phyloP scores from a whole-genome alignment of 176 grass and related monocot species.

The Aechmea fasciata region DNA sequence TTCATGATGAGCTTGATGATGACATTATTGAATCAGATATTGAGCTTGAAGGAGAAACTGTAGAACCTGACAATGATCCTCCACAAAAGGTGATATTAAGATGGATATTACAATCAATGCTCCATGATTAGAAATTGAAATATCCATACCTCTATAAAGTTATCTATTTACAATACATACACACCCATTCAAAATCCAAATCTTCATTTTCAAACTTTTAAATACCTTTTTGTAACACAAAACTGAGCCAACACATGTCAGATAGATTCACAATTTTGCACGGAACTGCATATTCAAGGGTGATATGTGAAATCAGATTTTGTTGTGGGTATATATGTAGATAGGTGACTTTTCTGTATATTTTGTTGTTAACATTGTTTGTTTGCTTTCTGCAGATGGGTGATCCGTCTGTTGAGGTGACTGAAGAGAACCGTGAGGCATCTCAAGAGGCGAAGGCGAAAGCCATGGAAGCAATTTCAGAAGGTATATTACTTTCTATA shows the following conservation, averaged over 20 bases:
- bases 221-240: too few relatives aligned
- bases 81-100: constrained; percentile 58
- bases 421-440: constrained; percentile 78
- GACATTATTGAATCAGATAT: constrained; percentile 90
- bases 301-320: too few relatives aligned
- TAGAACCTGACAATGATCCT: constrained; percentile 71
- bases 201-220: too few relatives aligned
- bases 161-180: too few relatives aligned
- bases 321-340: too few relatives aligned
- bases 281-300: too few relatives aligned
- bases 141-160: too few relatives aligned
- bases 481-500: constrained; percentile 33
- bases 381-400: constrained; percentile 57
- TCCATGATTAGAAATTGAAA: not conserved
- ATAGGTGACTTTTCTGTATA: not conserved
- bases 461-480: constrained; percentile 82
- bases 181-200: too few relatives aligned
- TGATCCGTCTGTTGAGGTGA: constrained; percentile 62
- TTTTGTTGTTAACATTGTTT: not conserved
- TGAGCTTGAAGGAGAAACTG: constrained; percentile 73
- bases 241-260: too few relatives aligned
- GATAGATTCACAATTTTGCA: too few relatives aligned
- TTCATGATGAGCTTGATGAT: constrained; percentile 82
- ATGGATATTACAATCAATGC: not conserved
- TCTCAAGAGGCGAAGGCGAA: constrained; percentile 77